phyloP scores from a whole-genome alignment of 371 early-diverging fungal genomes.

The Zychaea mexicana region DNA sequence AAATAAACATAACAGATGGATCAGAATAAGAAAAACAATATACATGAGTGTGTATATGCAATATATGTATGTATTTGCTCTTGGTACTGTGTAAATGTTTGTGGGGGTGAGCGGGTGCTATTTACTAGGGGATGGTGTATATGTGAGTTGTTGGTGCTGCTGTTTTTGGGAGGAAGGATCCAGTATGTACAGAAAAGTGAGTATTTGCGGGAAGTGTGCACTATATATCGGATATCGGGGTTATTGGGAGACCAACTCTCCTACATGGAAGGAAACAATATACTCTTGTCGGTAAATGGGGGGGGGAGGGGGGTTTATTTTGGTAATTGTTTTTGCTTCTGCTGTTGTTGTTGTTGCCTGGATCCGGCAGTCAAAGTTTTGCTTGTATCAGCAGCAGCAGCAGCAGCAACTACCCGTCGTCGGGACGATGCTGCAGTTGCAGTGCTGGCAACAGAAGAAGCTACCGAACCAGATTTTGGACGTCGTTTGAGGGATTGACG shows the following conservation, averaged over 20 bases:
- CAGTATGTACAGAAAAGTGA: too few species aligned
- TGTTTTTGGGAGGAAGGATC: too few species aligned
- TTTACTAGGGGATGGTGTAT: too few species aligned
- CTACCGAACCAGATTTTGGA: not conserved
- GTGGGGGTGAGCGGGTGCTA: too few species aligned
- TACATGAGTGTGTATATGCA: too few species aligned
- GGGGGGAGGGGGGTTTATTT: not conserved
- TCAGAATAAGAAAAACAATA: not conserved
- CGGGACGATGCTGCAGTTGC: not conserved
- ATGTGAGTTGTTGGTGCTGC: too few species aligned
- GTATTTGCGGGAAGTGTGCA: too few species aligned
- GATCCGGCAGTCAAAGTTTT: conserved; percentile 4
- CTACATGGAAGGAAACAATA: not conserved
- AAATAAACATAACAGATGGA: not conserved
- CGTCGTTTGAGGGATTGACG: not conserved
- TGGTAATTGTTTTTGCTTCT: not conserved
- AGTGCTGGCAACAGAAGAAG: not conserved
- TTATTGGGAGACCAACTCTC: too few species aligned
- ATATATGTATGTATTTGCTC: not conserved
- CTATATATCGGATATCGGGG: too few species aligned
- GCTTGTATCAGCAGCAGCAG: too few species aligned
- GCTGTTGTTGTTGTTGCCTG: not conserved
- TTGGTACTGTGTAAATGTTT: not conserved
- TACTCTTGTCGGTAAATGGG: not conserved
- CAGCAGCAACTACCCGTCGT: not conserved